Evolutionary conservation across 306 rosid genomes (phyloP).

Genomic region (Pyrus bretschneideri): DNA sequence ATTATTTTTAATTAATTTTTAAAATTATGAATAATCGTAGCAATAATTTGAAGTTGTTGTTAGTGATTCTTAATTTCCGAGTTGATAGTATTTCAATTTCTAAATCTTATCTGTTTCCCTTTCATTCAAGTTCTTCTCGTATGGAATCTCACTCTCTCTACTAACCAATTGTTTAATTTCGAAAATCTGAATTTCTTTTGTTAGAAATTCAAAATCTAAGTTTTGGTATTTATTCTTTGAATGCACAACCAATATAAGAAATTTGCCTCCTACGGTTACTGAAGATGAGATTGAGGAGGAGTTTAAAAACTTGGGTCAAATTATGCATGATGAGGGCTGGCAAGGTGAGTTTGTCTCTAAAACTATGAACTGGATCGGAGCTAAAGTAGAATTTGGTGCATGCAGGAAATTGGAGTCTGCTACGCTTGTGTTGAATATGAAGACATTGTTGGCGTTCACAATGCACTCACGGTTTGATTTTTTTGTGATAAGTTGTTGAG

Average conservation of each 20-base stretch:
- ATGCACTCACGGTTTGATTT: conserved; percentile 62
- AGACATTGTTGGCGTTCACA: conserved; percentile 72
- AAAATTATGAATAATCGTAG: too few species aligned
- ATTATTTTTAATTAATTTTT: too few species aligned
- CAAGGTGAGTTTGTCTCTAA: conserved; percentile 41
- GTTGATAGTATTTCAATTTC: too few species aligned
- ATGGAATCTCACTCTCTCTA: too few species aligned
- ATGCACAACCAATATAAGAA: conserved; percentile 1
- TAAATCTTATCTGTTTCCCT: too few species aligned
- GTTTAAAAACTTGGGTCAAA: conserved; percentile 68
- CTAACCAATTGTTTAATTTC: too few species aligned
- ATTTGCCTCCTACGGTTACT: conserved; percentile 67
- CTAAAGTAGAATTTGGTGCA: background rate
- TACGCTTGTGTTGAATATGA: conserved; percentile 92
- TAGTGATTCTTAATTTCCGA: too few species aligned
- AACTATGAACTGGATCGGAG: background rate
- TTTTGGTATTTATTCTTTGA: too few species aligned
- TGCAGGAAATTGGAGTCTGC: conserved; percentile 72
- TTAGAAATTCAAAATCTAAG: too few species aligned
- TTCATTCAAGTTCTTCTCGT: too few species aligned
- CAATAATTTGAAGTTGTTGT: too few species aligned
- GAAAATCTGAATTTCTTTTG: too few species aligned
- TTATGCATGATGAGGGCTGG: conserved; percentile 72
- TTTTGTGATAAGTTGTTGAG: background rate
- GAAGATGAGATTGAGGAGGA: conserved; percentile 59